These are phyloP conservation scores for Bertia moriformis DNA, from an alignment of 2,329 filamentous ascomycete species.

Conservation along the genomic window DNA sequence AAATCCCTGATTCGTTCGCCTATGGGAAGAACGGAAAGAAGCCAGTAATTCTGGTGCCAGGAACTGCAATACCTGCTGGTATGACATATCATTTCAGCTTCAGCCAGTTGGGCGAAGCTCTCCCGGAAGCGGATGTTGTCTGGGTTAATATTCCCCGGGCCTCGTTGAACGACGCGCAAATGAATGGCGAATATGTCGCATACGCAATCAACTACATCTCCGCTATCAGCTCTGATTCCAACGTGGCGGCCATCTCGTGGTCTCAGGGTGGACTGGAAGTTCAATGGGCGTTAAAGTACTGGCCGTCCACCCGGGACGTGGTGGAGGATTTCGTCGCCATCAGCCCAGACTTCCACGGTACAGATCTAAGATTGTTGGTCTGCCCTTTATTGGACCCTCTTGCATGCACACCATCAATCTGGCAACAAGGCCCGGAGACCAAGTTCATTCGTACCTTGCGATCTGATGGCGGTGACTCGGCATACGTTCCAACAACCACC, in stretches of 20 bases:
- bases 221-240: conserved; percentile 17
- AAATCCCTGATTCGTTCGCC: conserved; percentile 31
- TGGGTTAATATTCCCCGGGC: conserved; percentile 38
- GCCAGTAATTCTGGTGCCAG: conserved; percentile 35
- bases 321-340: conserved; percentile 35
- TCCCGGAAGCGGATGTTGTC: conserved; percentile 28
- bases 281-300: conserved; percentile 45
- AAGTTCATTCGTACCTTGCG: conserved; percentile 26
- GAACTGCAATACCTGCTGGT: conserved; percentile 32
- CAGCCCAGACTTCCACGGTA: conserved; percentile 29
- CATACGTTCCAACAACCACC: conserved; percentile 38
- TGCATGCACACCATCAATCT: conserved; percentile 16
- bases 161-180: conserved; percentile 30
- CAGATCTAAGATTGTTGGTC: conserved; percentile 4
- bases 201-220: conserved; percentile 43
- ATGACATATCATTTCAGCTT: conserved; percentile 28
- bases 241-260: conserved; percentile 32
- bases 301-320: conserved; percentile 27
- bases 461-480: conserved; percentile 27
- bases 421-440: conserved; percentile 29
- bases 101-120: conserved; percentile 27
- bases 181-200: conserved; percentile 36
- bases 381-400: conserved; percentile 3
- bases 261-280: conserved; percentile 37
- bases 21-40: conserved; percentile 20